Percentiles rank a stretch among this genome's conserved stretches.
Evolutionary conservation across 2,329 filamentous ascomycete genomes (phyloP).

Genomic region (Ascosphaera aggregata): DNA sequence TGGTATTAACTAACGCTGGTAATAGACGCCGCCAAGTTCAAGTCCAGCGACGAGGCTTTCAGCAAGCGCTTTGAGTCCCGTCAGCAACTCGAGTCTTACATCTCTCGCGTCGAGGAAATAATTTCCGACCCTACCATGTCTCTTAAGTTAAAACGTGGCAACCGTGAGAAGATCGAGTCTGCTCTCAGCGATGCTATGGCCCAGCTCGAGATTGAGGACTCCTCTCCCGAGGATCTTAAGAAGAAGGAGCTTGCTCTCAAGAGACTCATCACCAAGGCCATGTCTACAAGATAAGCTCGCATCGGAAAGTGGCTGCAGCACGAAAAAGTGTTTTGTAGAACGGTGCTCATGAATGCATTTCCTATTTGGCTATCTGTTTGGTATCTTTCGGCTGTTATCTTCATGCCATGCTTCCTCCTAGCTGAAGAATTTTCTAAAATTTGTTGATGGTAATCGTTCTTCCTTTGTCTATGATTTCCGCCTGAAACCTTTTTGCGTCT

Average conservation of each 20-base stretch:
- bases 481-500: too few relatives aligned
- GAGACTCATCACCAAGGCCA: constrained; percentile 95
- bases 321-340: not conserved
- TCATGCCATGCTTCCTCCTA: too few relatives aligned
- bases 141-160: constrained; percentile 93
- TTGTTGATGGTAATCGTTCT: too few relatives aligned
- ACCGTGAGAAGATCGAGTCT: constrained; percentile 99
- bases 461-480: too few relatives aligned
- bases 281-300: constrained; percentile 57
- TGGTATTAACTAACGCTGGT: too few relatives aligned
- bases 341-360: not conserved
- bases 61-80: constrained; percentile 98
- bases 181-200: constrained; percentile 94
- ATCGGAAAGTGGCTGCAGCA: too few relatives aligned
- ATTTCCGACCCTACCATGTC: constrained; percentile 89
- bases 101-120: constrained; percentile 95
- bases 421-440: too few relatives aligned
- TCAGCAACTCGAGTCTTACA: constrained; percentile 98
- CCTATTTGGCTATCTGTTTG: not conserved
- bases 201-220: constrained; percentile 88
- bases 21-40: constrained; percentile 91
- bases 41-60: constrained; percentile 92
- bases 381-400: not conserved
- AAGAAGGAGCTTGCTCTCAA: constrained; percentile 99
- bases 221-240: constrained; percentile 81